Percentiles rank a stretch among this genome's conserved stretches.
Evolutionary conservation across 768 basidiomycete genomes (phyloP).

Genomic region (Leccinellum albellum): DNA sequence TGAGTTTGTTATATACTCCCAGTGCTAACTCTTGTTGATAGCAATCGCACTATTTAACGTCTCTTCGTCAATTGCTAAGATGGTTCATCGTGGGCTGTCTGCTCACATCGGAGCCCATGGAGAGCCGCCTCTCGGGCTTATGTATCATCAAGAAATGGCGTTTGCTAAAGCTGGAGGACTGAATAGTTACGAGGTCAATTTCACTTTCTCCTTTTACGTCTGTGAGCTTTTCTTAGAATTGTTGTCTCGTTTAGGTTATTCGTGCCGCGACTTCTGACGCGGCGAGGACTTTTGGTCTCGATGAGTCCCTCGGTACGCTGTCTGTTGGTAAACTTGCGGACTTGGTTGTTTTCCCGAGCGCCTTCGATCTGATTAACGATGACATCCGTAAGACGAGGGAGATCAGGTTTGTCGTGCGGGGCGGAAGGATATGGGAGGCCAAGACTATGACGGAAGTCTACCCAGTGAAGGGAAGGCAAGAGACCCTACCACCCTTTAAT

Average conservation of each 20-base stretch:
- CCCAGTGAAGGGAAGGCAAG: constrained; percentile 60
- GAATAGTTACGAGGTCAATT: constrained; percentile 61
- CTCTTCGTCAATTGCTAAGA: constrained; percentile 61
- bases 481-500: constrained; percentile 58
- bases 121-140: constrained; percentile 66
- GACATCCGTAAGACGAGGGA: constrained; percentile 49
- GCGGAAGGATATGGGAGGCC: constrained; percentile 71
- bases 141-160: constrained; percentile 74
- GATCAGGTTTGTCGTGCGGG: constrained; percentile 54
- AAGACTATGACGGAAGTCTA: constrained; percentile 65
- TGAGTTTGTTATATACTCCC: neutral
- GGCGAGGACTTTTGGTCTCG: constrained; percentile 62
- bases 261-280: constrained; percentile 66
- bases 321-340: constrained; percentile 68
- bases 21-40: constrained; percentile 20
- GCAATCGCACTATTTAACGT: constrained; percentile 68
- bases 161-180: constrained; percentile 63
- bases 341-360: constrained; percentile 61
- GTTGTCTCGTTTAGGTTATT: constrained; percentile 43
- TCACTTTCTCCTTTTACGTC: neutral
- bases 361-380: constrained; percentile 52
- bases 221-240: neutral
- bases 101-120: constrained; percentile 75
- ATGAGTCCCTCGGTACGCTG: constrained; percentile 58
- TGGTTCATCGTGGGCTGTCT: constrained; percentile 60